Evolutionary conservation across 768 basidiomycete genomes (phyloP).

Genomic region (Rubroboletus pulcherrimus): DNA sequence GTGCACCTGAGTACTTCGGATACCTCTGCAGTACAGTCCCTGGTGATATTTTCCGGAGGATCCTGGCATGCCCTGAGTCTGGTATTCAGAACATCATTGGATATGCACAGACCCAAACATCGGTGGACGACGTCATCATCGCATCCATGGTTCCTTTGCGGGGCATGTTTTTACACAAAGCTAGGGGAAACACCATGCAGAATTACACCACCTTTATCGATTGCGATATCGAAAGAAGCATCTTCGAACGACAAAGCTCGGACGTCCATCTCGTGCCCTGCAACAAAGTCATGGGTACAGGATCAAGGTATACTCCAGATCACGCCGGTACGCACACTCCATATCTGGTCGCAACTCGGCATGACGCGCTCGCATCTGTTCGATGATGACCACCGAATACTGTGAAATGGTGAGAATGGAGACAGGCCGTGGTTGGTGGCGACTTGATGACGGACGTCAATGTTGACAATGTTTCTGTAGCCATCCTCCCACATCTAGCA

Average conservation of each 20-base stretch:
- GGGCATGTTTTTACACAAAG: neutral
- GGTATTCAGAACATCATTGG: neutral
- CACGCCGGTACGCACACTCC: conserved; percentile 49
- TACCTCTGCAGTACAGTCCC: conserved; percentile 72
- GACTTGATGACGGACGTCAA: conserved; percentile 50
- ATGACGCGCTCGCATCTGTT: conserved; percentile 66
- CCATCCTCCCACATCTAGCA: conserved; percentile 86
- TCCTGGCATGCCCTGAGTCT: conserved; percentile 41
- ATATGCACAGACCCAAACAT: conserved; percentile 63
- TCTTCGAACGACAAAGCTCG: conserved; percentile 57
- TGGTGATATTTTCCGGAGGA: conserved; percentile 66
- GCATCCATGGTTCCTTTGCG: conserved; percentile 77
- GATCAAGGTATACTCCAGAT: neutral
- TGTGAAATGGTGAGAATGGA: conserved; percentile 24
- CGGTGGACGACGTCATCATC: conserved; percentile 79
- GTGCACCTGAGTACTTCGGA: conserved; percentile 66
- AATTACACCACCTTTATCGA: conserved; percentile 64
- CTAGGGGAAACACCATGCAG: neutral
- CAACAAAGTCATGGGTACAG: neutral
- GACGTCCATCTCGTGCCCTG: conserved; percentile 86
- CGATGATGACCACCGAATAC: conserved; percentile 75
- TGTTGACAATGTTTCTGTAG: conserved; percentile 74
- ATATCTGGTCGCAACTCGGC: conserved; percentile 52
- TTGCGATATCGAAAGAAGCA: conserved; percentile 68
- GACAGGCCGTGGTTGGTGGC: neutral